Evolutionary conservation across 352 stramenopile genomes (phyloP).

Genomic region (Phytophthora citrophthora): DNA sequence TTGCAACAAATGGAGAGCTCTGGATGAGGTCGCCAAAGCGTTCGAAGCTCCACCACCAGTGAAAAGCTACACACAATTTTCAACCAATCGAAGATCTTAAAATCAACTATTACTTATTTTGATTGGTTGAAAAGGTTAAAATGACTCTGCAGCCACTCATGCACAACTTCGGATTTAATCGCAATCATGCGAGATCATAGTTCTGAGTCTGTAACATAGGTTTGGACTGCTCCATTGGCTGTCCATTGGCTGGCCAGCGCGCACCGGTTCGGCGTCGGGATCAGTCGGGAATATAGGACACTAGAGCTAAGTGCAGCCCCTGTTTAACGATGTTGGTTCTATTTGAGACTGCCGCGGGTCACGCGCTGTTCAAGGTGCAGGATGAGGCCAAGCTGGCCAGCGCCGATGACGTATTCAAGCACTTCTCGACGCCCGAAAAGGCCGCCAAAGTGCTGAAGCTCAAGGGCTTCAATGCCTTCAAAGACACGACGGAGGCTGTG

Average conservation of each 20-base stretch:
- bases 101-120: background rate
- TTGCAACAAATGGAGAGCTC: slow-evolving; percentile 81
- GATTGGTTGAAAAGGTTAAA: slow-evolving; percentile 35
- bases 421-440: slow-evolving; percentile 93
- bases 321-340: slow-evolving; percentile 95
- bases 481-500: slow-evolving; percentile 98
- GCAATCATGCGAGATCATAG: background rate
- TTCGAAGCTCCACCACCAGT: slow-evolving; percentile 46
- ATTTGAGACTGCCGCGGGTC: slow-evolving; percentile 99
- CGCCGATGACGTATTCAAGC: slow-evolving; percentile 91
- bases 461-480: slow-evolving; percentile 98
- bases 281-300: slow-evolving; percentile 45
- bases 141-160: slow-evolving; percentile 41
- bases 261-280: slow-evolving; percentile 5
- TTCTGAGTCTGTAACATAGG: background rate
- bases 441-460: slow-evolving; percentile 94
- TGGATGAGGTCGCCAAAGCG: too few relatives aligned
- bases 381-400: slow-evolving; percentile 93
- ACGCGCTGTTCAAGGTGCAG: slow-evolving; percentile 99
- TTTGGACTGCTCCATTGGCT: slow-evolving; percentile 4
- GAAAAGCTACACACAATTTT: slow-evolving; percentile 24
- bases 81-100: background rate
- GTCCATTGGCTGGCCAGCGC: slow-evolving; percentile 23
- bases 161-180: slow-evolving; percentile 24
- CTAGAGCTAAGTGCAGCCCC: background rate